phyloP scores from a whole-genome alignment of 495 filamentous ascomycete species.

The Terfezia claveryi region DNA sequence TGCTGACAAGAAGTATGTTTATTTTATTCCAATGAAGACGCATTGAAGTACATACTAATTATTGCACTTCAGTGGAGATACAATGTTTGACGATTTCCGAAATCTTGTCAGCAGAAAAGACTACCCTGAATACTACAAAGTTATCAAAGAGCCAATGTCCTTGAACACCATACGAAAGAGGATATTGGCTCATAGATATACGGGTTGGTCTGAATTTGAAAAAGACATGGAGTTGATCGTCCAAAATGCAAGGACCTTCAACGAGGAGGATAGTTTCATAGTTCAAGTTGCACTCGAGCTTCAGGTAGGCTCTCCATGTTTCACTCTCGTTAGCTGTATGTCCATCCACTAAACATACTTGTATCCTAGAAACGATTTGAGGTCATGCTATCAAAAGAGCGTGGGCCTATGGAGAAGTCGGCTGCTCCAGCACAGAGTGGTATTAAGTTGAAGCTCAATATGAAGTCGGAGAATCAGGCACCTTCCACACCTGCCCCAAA shows the following conservation, averaged over 20 bases:
- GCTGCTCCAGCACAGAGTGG: conserved; percentile 13
- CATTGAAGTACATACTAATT: background rate
- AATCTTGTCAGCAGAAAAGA: conserved; percentile 19
- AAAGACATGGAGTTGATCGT: conserved; percentile 56
- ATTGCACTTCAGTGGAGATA: background rate
- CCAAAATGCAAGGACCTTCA: conserved; percentile 69
- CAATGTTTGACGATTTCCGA: background rate
- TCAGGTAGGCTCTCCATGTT: conserved; percentile 31
- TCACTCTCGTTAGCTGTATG: too few relatives aligned
- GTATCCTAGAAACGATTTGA: background rate
- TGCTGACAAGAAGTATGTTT: background rate
- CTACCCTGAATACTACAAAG: conserved; percentile 50
- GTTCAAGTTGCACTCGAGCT: conserved; percentile 47
- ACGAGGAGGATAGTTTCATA: conserved; percentile 70
- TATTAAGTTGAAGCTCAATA: conserved; percentile 18
- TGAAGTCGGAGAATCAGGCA: conserved; percentile 10
- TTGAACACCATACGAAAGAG: conserved; percentile 53
- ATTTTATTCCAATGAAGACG: background rate
- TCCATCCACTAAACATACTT: too few relatives aligned
- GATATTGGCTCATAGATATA: conserved; percentile 38
- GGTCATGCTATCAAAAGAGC: background rate
- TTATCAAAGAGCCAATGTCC: conserved; percentile 51
- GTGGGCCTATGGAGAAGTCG: conserved; percentile 10
- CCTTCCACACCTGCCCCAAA: conserved; percentile 1
- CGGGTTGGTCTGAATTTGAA: conserved; percentile 57